These are phyloP conservation scores for Carpinus fangiana DNA, from an alignment of 306 rosid genomes.

Conservation along the genomic window DNA sequence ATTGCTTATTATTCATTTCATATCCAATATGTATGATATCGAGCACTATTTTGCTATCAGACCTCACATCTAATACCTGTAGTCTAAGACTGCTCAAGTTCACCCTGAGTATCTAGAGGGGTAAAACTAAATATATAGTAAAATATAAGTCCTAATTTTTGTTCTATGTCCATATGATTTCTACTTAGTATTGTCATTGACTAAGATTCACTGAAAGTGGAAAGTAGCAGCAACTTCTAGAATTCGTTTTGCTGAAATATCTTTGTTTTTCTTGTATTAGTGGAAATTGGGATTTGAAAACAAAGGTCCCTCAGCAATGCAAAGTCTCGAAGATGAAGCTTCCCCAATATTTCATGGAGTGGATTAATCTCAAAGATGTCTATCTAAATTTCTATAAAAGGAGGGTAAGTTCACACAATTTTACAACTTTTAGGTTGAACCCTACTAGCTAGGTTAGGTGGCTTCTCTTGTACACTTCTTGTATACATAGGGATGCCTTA, in stretches of 20 bases:
- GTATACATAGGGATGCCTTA: no score
- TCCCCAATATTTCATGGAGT: conserved; percentile 84
- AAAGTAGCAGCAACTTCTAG: neutral
- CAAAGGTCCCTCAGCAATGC: conserved; percentile 94
- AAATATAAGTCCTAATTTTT: neutral
- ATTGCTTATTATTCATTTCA: neutral
- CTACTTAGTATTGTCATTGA: neutral
- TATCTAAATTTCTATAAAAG: conserved; percentile 80
- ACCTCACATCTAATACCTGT: neutral
- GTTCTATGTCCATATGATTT: neutral
- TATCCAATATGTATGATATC: neutral
- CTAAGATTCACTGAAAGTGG: neutral
- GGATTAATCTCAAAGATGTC: conserved; percentile 92
- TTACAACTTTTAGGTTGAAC: neutral
- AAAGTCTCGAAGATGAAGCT: conserved; percentile 70
- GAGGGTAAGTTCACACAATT: conserved; percentile 52
- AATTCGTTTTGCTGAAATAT: conserved; percentile 16
- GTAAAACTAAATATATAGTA: neutral
- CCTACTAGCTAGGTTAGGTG: no score
- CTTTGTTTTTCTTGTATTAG: conserved; percentile 38
- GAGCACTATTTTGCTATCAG: neutral
- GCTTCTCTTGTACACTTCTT: no score
- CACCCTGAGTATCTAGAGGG: neutral
- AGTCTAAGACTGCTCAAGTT: neutral
- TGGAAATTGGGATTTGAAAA: conserved; percentile 98